A percentile compares a stretch with the other conserved stretches of the same genome.
Conservation (phyloP, 805 yeast species). For the Diddensiella transvaalensis region DNA sequence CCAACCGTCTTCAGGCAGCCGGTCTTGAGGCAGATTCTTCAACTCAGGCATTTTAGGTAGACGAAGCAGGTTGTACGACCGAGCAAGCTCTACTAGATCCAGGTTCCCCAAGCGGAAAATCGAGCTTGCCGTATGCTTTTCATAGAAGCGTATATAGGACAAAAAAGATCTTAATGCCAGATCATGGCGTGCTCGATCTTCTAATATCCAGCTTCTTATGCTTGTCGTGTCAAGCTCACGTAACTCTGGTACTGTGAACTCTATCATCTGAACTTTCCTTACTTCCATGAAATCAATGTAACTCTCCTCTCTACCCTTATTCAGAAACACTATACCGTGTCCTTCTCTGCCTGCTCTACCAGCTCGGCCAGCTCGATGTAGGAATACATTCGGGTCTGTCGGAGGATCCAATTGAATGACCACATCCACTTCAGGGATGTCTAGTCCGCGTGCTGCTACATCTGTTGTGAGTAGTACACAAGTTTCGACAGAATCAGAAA, state of each 20-base stretch:
- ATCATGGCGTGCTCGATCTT: conserved; percentile 80
- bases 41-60: conserved; percentile 95
- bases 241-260: conserved; percentile 28
- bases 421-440: conserved; percentile 89
- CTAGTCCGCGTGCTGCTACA: conserved; percentile 98
- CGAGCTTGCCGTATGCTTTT: conserved; percentile 83
- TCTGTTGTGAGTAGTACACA: conserved; percentile 84
- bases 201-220: conserved; percentile 53
- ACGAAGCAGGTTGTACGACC: conserved; percentile 73
- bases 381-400: conserved; percentile 82
- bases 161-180: conserved; percentile 76
- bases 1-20: conserved; percentile 74
- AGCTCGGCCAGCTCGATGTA: conserved; percentile 93
- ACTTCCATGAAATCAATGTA: conserved; percentile 78
- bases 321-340: conserved; percentile 68
- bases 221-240: conserved; percentile 20
- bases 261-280: conserved; percentile 53
- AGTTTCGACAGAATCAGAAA: conserved; percentile 46
- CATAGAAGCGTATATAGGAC: conserved; percentile 75
- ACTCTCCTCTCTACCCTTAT: conserved; percentile 73
- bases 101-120: conserved; percentile 73
- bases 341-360: conserved; percentile 90
- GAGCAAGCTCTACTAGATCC: conserved; percentile 70
- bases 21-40: conserved; percentile 42
- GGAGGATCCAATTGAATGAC: conserved; percentile 97